Percentiles rank a stretch among this genome's conserved stretches.
These are phyloP conservation scores for Sporothrix pallida DNA, from an alignment of 2,329 filamentous ascomycete species.

Conservation along the genomic window DNA sequence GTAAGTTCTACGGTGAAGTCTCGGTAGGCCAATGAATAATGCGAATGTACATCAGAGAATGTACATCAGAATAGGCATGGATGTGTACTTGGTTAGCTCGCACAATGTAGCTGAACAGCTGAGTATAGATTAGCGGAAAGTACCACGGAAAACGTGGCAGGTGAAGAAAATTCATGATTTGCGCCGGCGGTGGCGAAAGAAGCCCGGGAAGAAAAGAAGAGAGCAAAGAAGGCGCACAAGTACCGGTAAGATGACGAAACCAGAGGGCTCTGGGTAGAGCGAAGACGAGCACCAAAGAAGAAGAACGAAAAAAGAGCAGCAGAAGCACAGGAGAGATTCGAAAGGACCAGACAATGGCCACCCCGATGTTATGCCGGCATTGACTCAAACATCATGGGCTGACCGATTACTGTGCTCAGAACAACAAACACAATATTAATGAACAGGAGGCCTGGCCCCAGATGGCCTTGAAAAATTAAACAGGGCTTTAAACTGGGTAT, in stretches of 20 bases:
- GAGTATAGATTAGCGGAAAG: background rate
- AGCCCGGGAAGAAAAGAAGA: conserved; percentile 18
- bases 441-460: background rate
- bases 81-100: background rate
- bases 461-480: background rate
- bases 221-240: background rate
- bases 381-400: conserved; percentile 1
- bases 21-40: background rate
- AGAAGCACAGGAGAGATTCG: background rate
- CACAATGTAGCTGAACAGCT: background rate
- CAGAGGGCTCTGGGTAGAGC: background rate
- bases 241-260: background rate
- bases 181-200: conserved; percentile 20
- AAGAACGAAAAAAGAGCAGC: background rate
- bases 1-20: background rate
- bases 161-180: conserved; percentile 24
- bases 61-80: background rate
- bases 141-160: conserved; percentile 21
- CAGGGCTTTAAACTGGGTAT: background rate
- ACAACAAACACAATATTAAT: background rate
- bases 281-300: background rate
- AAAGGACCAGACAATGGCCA: background rate
- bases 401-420: background rate
- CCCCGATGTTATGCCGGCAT: conserved; percentile 17
- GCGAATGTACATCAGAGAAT: background rate